Conservation (phyloP, 345 rosid genomes). For the Syzygium aromaticum region DNA sequence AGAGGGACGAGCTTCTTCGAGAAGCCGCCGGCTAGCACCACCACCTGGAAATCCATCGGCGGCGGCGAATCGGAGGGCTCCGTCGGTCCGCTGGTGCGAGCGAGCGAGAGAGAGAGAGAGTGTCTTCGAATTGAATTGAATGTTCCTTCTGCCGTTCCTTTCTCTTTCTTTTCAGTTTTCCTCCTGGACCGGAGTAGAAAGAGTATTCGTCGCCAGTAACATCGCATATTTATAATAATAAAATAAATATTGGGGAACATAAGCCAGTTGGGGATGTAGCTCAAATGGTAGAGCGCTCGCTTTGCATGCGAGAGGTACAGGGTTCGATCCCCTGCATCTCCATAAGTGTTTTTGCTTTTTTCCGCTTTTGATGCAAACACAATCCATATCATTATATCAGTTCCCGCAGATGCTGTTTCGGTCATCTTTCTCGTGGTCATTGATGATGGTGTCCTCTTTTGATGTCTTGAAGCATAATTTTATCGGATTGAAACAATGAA, state of each 20-base stretch:
- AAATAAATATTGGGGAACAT: fast-evolving
- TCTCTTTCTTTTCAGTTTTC: background rate
- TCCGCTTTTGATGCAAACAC: too few species aligned
- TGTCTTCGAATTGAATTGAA: background rate
- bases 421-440: background rate
- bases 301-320: constrained; percentile 52
- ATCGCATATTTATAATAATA: too few species aligned
- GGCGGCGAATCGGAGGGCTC: background rate
- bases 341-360: background rate
- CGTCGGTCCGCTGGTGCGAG: background rate
- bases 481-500: background rate
- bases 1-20: constrained; percentile 70
- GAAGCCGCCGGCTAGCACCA: constrained; percentile 79
- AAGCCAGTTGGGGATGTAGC: constrained; percentile 29
- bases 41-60: constrained; percentile 89
- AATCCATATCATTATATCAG: background rate
- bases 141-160: too few species aligned
- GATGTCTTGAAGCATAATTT: background rate
- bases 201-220: background rate
- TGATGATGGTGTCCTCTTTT: background rate
- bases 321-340: constrained; percentile 52
- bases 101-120: background rate
- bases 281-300: constrained; percentile 63
- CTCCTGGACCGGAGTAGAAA: background rate
- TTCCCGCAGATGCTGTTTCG: background rate